Percentiles rank a stretch among this genome's conserved stretches.
These are phyloP conservation scores for Eucalyptus fibrosa DNA, from an alignment of 345 rosid species.

Conservation along the genomic window DNA sequence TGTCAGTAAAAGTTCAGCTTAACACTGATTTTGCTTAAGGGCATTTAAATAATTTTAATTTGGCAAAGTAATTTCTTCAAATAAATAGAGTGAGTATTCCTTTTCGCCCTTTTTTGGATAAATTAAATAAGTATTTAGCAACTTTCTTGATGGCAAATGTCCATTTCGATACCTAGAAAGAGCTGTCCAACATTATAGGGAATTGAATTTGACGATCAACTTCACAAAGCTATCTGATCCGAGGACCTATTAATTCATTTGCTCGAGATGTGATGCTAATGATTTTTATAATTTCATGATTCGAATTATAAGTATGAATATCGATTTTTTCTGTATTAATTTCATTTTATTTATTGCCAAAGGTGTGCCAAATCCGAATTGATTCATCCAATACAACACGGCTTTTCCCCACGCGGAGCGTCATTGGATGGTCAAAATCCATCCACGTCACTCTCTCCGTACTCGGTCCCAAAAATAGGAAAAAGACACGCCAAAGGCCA, in stretches of 20 bases:
- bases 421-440: not conserved
- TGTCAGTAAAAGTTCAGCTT: not conserved
- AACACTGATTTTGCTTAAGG: not conserved
- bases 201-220: too few species aligned
- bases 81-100: not conserved
- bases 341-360: not conserved
- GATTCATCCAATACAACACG: not conserved
- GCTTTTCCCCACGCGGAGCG: not conserved
- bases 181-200: rapidly evolving
- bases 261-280: not conserved
- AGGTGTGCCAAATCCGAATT: not conserved
- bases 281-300: not conserved
- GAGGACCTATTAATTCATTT: not conserved
- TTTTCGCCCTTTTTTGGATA: rapidly evolving
- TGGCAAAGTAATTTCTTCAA: not conserved
- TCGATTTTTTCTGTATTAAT: not conserved
- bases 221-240: rapidly evolving
- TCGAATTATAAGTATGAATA: not conserved
- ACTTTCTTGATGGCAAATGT: too few species aligned
- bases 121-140: too few species aligned
- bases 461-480: not conserved
- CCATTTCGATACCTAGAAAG: rapidly evolving
- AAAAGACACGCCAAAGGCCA: not conserved
- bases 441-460: not conserved
- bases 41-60: not conserved